Percentiles rank a stretch among this genome's conserved stretches.
These are phyloP conservation scores for Candida anutae DNA, from an alignment of 1,139 yeast species.

Conservation along the genomic window DNA sequence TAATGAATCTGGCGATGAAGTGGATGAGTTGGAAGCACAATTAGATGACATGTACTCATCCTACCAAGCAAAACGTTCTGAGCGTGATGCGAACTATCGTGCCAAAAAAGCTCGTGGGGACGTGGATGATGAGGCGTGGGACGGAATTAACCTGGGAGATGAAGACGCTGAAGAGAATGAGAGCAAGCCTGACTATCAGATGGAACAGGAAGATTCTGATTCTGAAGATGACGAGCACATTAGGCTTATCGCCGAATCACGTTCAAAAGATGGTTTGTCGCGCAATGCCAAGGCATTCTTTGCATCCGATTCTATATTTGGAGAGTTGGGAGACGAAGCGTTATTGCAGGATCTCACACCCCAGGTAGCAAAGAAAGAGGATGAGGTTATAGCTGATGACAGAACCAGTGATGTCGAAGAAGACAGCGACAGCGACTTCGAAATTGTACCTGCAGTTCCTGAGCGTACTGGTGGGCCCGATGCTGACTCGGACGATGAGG, in stretches of 20 bases:
- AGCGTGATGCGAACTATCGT: slow-evolving; percentile 68
- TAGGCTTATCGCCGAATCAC: slow-evolving; percentile 49
- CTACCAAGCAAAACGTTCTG: slow-evolving; percentile 68
- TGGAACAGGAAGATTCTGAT: slow-evolving; percentile 40
- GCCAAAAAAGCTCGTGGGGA: slow-evolving; percentile 82
- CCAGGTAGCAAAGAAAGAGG: slow-evolving; percentile 3
- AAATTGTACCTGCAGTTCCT: slow-evolving; percentile 12
- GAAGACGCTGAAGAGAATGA: slow-evolving; percentile 32
- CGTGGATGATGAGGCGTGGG: slow-evolving; percentile 79
- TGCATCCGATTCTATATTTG: slow-evolving; percentile 67
- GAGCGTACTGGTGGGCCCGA: too few relatives aligned
- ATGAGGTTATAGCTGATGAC: slow-evolving; percentile 10
- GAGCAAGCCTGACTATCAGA: slow-evolving; percentile 36
- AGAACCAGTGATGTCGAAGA: slow-evolving; percentile 4
- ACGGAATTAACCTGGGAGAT: slow-evolving; percentile 56
- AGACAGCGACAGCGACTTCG: slow-evolving; percentile 11
- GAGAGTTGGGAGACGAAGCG: slow-evolving; percentile 46
- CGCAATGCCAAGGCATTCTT: slow-evolving; percentile 70
- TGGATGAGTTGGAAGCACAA: slow-evolving; percentile 72
- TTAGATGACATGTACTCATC: slow-evolving; percentile 73
- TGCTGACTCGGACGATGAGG: slow-evolving; percentile 35
- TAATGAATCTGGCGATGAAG: slow-evolving; percentile 47
- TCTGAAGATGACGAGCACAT: slow-evolving; percentile 75
- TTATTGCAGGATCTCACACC: slow-evolving; percentile 22
- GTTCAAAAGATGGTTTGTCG: slow-evolving; percentile 49